Percentiles rank a stretch among this genome's conserved stretches.
These are phyloP conservation scores for Durusdinium trenchii DNA, from an alignment of 73 alveolate genomes.

Conservation along the genomic window DNA sequence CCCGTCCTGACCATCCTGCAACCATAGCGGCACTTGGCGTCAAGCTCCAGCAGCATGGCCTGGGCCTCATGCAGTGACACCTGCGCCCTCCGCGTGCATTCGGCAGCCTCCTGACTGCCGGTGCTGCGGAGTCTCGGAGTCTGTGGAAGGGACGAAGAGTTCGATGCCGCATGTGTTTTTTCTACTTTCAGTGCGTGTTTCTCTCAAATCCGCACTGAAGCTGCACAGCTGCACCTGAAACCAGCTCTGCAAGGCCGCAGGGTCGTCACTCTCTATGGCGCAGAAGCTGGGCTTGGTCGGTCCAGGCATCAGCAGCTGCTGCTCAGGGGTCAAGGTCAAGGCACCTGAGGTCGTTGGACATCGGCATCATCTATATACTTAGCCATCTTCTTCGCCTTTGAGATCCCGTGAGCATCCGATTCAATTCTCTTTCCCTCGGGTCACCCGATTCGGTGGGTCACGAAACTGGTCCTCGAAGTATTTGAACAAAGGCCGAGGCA, in stretches of 20 bases:
- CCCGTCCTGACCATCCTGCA: not conserved
- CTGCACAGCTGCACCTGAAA: conserved; percentile 14
- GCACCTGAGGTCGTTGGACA: conserved; percentile 27
- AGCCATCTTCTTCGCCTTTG: not conserved
- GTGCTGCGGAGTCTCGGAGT: too few species aligned
- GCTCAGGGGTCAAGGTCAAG: conserved; percentile 77
- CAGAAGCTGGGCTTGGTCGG: conserved; percentile 40
- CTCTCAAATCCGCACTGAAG: not conserved
- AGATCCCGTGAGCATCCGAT: too few species aligned
- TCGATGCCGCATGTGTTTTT: too few species aligned
- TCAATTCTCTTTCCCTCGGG: too few species aligned
- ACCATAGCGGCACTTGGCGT: conserved; percentile 1
- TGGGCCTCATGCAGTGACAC: conserved; percentile 69
- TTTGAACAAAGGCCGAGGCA: too few species aligned
- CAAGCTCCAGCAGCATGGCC: conserved; percentile 25
- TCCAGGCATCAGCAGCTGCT: conserved; percentile 94
- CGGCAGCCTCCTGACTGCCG: conserved; percentile 56
- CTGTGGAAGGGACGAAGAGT: not conserved
- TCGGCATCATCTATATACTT: not conserved
- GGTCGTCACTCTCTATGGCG: conserved; percentile 33
- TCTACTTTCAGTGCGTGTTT: not conserved
- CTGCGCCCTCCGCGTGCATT: conserved; percentile 30
- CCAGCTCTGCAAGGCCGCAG: conserved; percentile 54
- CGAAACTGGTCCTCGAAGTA: too few species aligned
- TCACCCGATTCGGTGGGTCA: too few species aligned